phyloP scores from a whole-genome alignment of 2,329 filamentous ascomycete genomes.

The Incumbomyces delicatus region DNA sequence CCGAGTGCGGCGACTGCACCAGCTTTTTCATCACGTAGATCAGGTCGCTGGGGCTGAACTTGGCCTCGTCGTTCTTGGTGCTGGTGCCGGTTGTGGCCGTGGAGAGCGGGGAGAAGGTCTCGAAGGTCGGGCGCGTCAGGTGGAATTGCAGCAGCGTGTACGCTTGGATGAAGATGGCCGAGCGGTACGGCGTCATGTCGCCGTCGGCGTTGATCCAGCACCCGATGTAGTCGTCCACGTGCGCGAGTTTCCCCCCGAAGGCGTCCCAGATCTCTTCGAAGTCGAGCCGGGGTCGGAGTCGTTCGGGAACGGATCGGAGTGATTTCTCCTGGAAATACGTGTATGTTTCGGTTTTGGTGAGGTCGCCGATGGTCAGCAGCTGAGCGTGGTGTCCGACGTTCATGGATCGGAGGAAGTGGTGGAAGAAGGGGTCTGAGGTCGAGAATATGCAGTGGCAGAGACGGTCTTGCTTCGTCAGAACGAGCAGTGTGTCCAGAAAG shows the following conservation, averaged over 20 bases:
- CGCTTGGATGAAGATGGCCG: constrained; percentile 7
- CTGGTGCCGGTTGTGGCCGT: constrained; percentile 1
- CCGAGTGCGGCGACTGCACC: constrained; percentile 2
- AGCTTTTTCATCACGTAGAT: constrained; percentile 4
- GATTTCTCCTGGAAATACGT: constrained; percentile 3
- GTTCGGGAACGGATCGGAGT: not conserved
- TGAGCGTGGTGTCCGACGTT: constrained; percentile 7
- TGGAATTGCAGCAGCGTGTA: constrained; percentile 8
- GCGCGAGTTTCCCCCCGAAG: constrained; percentile 3
- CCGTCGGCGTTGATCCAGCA: constrained; percentile 4
- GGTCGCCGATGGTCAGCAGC: constrained; percentile 6
- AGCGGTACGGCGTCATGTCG: constrained; percentile 6
- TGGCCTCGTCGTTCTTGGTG: constrained; percentile 2
- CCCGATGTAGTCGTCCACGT: constrained; percentile 4
- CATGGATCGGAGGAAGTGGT: constrained; percentile 7
- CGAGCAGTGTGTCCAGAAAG: constrained; percentile 6
- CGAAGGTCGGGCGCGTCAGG: constrained; percentile 2
- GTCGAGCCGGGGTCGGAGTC: not conserved
- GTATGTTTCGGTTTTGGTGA: not conserved
- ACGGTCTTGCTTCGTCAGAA: constrained; percentile 7
- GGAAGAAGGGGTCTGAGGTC: constrained; percentile 7
- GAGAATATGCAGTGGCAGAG: constrained; percentile 6
- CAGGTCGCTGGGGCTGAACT: not conserved
- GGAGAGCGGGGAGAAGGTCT: constrained; percentile 4
- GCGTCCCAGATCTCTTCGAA: constrained; percentile 6